Base-by-base conservation (phyloP, 495 filamentous ascomycete species). In the Penicillium steckii region DNA sequence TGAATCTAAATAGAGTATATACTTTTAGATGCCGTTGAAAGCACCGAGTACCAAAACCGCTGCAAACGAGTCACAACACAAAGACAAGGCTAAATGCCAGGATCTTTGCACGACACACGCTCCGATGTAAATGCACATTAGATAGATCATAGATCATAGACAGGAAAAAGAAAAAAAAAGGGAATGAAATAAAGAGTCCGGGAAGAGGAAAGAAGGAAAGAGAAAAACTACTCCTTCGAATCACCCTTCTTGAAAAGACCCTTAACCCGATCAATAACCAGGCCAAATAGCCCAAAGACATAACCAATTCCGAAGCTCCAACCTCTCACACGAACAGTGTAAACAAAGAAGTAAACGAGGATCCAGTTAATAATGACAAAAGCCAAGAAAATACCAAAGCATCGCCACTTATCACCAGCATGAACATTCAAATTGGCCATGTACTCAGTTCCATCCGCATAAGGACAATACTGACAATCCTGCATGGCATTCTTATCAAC, bases 261-360 rank as follows among this genome's bases (percentile, higher is more conserved):
- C 69, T 74, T 77, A 8, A 82, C 37, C 13, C 48, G 48, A 41
- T 68, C 62, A 48, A 77, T 61, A 9, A 76, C 30, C 71, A 76
- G 73, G 1, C 80, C 84, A 21, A 77, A 30, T 1, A 59, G 56
- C 1, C 77, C 69, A 59, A 84, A 85, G 7, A 88, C 13, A 48
- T 71, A 73, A 0, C 84, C 81, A 33, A 90, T 70, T 0, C 89
- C 89, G 59, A 91, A 91, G 8, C 71, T 80, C 87, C 86, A 90
- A 6, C 85, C 80, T 53, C 79, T 79, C 41, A 94, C 80, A 15
- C 88, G 75, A 3, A 90, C 82, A 1, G 86, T 87, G 65, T 88
- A 94, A 46, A 93, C 81, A 53, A 95, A 90, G 74, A 95, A 92
- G 67, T 91, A 93, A 0, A 95, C 86, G 40, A 93, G 75, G 32